Evolutionary conservation across 208 protist genomes (phyloP).

Genomic region (Leishmania arabica): DNA sequence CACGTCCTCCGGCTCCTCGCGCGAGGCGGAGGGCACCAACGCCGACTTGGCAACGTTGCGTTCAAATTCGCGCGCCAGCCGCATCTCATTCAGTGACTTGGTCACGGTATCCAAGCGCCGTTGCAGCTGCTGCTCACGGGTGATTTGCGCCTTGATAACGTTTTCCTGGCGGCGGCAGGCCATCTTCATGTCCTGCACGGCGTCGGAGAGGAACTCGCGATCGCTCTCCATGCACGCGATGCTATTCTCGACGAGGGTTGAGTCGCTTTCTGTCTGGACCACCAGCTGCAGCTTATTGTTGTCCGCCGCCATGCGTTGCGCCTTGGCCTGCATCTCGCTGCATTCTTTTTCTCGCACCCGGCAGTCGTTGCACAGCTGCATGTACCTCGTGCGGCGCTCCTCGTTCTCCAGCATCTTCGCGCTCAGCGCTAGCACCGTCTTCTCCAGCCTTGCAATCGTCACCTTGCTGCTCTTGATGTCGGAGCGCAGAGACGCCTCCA

Average conservation of each 20-base stretch:
- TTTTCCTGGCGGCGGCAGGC: slow-evolving; percentile 73
- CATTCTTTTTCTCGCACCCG: slow-evolving; percentile 73
- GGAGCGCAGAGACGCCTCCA: slow-evolving; percentile 51
- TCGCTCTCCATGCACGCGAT: slow-evolving; percentile 76
- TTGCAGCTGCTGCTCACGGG: slow-evolving; percentile 85
- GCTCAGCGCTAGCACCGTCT: slow-evolving; percentile 50
- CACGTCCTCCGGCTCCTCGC: slow-evolving; percentile 81
- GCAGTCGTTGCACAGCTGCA: slow-evolving; percentile 74
- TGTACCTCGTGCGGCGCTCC: slow-evolving; percentile 53
- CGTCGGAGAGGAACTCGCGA: slow-evolving; percentile 71
- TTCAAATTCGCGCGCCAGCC: slow-evolving; percentile 78
- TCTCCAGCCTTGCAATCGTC: slow-evolving; percentile 78
- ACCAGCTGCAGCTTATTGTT: slow-evolving; percentile 36
- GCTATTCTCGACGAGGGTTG: slow-evolving; percentile 53
- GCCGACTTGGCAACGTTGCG: slow-evolving; percentile 74
- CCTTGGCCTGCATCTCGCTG: slow-evolving; percentile 58
- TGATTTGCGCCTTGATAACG: slow-evolving; percentile 79
- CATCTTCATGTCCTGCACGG: slow-evolving; percentile 69
- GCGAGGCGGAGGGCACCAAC: slow-evolving; percentile 66
- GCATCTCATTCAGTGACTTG: slow-evolving; percentile 80
- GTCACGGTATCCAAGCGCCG: slow-evolving; percentile 72
- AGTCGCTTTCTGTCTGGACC: slow-evolving; percentile 46
- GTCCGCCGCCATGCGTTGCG: slow-evolving; percentile 48
- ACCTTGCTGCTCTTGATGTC: slow-evolving; percentile 64
- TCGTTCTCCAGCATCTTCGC: slow-evolving; percentile 38